Base-by-base conservation (phyloP, 176 grass and related monocot genomes). In the Guadua angustifolia region DNA sequence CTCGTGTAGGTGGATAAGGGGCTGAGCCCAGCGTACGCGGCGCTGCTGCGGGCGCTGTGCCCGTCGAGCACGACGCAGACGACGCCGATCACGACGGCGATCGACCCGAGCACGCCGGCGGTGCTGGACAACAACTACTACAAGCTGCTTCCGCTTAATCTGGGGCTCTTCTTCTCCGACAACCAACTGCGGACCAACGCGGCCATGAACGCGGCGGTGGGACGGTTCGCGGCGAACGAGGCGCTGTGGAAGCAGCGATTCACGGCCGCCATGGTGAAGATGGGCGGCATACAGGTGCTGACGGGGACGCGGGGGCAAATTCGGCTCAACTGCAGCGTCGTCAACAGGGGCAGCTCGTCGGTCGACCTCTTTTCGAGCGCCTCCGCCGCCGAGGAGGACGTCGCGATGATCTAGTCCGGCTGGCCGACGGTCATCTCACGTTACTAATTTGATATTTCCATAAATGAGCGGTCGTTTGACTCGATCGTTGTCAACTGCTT, bases 241-340 rank as follows among this genome's bases (percentile, higher is more conserved):
- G 36, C 57, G 44, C 67, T 80, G 6, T 86, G 84, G 84, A 86
- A 86, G 42, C 10, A 49, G 64, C 8, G 42, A 21, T 88, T 88
- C 79, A 63, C 79, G 13, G 52, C 6, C 29, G 86, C 86, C 1
- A 88, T 88, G 86, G 52, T 88, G 0, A 83, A 88, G 79, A 88
- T 49, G 86, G 86, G 79, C 1, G 38, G 22, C 72, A 78, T 69
- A 79, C 18, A 88, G 79, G 86, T 83, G 72, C 63, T 63, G 51
- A 83, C 86, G 18, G 79, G 86, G 0, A 3, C 52, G 13, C 69
- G 56, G 29, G 79, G 86, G 8, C 59, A 86, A 12, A 4, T 49
- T 77, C n/a, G 77, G 7, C 57, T 80, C 77, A 80, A 80, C 77
- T 86, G 84, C 84, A 64, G 47, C 69, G 68, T 86, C 77, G 58